Conservation (phyloP, 208 protist genomes). For the Leishmania tropica region DNA sequence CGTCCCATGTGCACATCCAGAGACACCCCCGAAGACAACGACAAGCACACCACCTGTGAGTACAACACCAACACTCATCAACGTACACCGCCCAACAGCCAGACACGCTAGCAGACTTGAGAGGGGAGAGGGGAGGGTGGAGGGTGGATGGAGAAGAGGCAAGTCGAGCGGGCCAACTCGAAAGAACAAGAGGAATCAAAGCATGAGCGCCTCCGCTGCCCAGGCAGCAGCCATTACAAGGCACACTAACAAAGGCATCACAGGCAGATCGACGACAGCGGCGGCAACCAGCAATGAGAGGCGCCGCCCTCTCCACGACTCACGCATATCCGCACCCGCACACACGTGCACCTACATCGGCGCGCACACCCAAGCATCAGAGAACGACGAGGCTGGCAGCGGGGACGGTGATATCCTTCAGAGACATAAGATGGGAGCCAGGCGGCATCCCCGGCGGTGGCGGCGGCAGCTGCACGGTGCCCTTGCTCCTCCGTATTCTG, state of each 20-base stretch:
- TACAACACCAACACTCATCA: background rate
- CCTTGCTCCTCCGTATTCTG: background rate
- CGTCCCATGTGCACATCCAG: background rate
- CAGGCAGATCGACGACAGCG: no score
- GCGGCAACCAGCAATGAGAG: no score
- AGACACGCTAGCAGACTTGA: background rate
- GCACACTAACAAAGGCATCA: background rate
- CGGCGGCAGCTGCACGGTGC: background rate
- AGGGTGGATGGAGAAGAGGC: background rate
- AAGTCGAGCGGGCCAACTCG: background rate
- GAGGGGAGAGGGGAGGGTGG: background rate
- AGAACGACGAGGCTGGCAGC: background rate
- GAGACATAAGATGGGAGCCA: background rate
- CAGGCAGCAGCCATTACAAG: background rate
- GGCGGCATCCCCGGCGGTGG: background rate
- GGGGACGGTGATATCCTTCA: no score
- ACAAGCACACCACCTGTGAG: background rate
- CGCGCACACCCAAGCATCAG: background rate
- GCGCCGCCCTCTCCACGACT: no score
- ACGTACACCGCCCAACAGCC: conserved; percentile 5
- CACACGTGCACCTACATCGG: background rate
- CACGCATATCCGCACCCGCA: background rate
- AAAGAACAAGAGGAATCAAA: background rate
- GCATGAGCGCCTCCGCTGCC: background rate
- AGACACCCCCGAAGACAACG: background rate